Evolutionary conservation across 2,329 filamentous ascomycete species (phyloP), one percentile per base, ranked within the genome.

Genomic region (Macroventuria anomochaeta): DNA sequence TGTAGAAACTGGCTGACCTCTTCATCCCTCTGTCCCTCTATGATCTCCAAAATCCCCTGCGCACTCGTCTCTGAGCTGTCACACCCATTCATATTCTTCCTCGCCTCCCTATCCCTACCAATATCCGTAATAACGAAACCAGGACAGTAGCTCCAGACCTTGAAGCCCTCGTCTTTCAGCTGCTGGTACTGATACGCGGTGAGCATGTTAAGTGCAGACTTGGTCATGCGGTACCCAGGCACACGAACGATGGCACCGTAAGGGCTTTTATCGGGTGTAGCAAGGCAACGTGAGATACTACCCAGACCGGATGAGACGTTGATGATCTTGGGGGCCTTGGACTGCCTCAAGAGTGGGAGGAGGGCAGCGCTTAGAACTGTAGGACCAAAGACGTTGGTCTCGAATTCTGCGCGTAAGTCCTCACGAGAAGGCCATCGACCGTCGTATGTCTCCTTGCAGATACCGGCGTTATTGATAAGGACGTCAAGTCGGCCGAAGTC

Each of bases 391-490:
- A 76, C 72, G 46, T 77, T 77, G 21, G 72, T 74, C 25, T 77
- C 67, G 26, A 77, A 67, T 7, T 54, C 60, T 2, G 43, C 48
- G 15, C 64, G 63, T 2, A 74, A 41, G 7, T 31, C 33, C 0
- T 58, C 56, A 12, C 69, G 69, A 10, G 53, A 38, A 3, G 53
- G 44, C 56, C 57, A 63, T 26, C 44, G 29, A 1, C 23, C 47
- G 3, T 53, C 41, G 13, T 33, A 42, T 6, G 34, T 31, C 28
- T 65, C 54, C 5, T 32, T 34, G 18, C 77, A 74, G 4, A 83
- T 75, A 15, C 90, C 91, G 25, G 92, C 91, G 73, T 96, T 96
- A 81, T 96, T 96, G 78, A 96, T 77, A 32, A 96, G 78, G 51
- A 96, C 89, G 76, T 96, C 90, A 65, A 96, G 82, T n/a, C 55